phyloP scores from a whole-genome alignment of 352 stramenopile species.

The Phytophthora ramorum region DNA sequence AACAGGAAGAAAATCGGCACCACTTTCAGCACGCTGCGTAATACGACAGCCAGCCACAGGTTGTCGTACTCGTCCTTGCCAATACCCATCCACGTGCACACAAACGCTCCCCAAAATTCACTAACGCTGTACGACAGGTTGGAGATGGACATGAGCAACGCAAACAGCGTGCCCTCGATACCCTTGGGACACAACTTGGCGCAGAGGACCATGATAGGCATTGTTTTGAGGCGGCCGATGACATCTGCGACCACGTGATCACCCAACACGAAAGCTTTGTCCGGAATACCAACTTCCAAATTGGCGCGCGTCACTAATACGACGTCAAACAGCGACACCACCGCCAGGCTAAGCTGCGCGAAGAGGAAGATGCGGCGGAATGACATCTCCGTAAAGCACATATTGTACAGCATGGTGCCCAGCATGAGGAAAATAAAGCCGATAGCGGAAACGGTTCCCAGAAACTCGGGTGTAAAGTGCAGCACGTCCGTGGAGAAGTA shows the following conservation, averaged over 20 bases:
- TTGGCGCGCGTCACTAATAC: constrained; percentile 95
- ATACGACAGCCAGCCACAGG: constrained; percentile 89
- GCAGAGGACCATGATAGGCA: constrained; percentile 96
- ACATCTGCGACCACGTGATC: constrained; percentile 93
- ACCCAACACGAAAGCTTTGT: constrained; percentile 95
- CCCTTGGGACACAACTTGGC: constrained; percentile 94
- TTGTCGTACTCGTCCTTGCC: constrained; percentile 92
- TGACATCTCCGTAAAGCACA: constrained; percentile 89
- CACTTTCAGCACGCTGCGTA: constrained; percentile 92
- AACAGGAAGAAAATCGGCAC: constrained; percentile 92
- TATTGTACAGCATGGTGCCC: constrained; percentile 86
- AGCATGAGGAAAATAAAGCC: constrained; percentile 85
- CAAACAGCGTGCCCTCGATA: constrained; percentile 97
- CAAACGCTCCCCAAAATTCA: constrained; percentile 92
- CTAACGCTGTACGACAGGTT: constrained; percentile 95
- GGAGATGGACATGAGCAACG: constrained; percentile 97
- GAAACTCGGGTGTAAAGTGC: constrained; percentile 95
- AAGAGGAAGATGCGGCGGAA: constrained; percentile 95
- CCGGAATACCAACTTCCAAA: constrained; percentile 91
- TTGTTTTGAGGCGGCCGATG: constrained; percentile 84
- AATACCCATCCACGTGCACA: constrained; percentile 92
- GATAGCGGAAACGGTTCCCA: constrained; percentile 87
- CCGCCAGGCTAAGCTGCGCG: constrained; percentile 74
- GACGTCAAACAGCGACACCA: constrained; percentile 79
- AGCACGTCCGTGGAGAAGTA: constrained; percentile 97